Conservation (phyloP, 805 yeast genomes). For the Kazachstania kunashirensis region DNA sequence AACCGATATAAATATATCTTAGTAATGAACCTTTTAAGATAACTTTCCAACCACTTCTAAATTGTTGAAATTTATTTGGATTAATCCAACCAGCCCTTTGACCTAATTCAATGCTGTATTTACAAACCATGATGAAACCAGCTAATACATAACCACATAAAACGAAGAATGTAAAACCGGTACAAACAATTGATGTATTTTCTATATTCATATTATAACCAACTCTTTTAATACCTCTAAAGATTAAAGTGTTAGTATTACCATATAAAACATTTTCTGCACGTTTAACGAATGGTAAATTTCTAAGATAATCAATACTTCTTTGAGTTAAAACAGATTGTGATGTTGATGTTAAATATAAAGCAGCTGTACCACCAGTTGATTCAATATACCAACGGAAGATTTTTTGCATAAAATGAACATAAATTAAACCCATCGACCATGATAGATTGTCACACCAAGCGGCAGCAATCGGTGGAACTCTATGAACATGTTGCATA, state of each 20-base stretch:
- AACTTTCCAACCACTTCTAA: constrained; percentile 45
- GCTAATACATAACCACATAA: constrained; percentile 70
- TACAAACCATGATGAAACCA: constrained; percentile 47
- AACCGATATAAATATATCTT: constrained; percentile 74
- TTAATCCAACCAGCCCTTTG: constrained; percentile 41
- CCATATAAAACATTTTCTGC: constrained; percentile 37
- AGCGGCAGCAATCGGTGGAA: constrained; percentile 89
- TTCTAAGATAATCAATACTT: constrained; percentile 21
- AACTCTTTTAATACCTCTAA: constrained; percentile 80
- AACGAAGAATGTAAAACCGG: constrained; percentile 80
- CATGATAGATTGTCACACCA: constrained; percentile 92
- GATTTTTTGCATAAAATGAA: constrained; percentile 72
- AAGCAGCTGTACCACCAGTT: constrained; percentile 81
- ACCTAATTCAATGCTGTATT: constrained; percentile 40
- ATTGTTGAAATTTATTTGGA: constrained; percentile 37
- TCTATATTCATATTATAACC: constrained; percentile 73
- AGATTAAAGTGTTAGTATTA: constrained; percentile 50
- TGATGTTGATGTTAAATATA: constrained; percentile 53
- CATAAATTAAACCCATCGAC: constrained; percentile 87
- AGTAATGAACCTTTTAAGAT: constrained; percentile 70
- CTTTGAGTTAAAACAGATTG: constrained; percentile 67
- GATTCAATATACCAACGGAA: constrained; percentile 80
- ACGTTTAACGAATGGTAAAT: constrained; percentile 29
- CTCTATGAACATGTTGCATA: constrained; percentile 76
- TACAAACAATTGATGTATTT: constrained; percentile 69